phyloP scores from a whole-genome alignment of 352 stramenopile species.

The Phytophthora sansomeana region DNA sequence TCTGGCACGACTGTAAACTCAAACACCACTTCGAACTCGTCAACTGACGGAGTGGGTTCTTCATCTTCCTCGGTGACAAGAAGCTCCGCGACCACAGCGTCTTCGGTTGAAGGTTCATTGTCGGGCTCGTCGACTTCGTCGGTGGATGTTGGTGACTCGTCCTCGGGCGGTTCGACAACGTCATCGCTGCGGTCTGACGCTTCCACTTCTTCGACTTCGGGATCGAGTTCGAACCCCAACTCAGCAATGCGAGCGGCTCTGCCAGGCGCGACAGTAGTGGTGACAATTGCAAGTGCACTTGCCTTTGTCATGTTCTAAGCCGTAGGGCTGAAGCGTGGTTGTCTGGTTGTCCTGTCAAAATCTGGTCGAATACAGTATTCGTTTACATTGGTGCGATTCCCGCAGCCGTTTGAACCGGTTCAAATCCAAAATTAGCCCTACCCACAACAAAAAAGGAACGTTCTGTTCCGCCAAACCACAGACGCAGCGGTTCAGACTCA shows the following conservation, averaged over 20 bases:
- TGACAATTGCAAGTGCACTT: constrained; percentile 17
- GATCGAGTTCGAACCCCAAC: constrained; percentile 20
- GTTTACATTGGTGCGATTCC: too few species aligned
- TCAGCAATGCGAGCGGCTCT: constrained; percentile 7
- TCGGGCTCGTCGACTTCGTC: constrained; percentile 13
- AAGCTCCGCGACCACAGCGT: constrained; percentile 13
- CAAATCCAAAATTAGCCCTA: too few species aligned
- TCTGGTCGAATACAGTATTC: too few species aligned
- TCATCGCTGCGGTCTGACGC: constrained; percentile 18
- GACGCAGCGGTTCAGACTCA: too few species aligned
- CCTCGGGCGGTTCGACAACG: constrained; percentile 10
- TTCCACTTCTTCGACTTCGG: constrained; percentile 18
- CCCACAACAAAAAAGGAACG: too few species aligned
- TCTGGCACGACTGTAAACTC: background rate
- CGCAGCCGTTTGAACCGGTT: too few species aligned
- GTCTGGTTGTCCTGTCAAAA: too few species aligned
- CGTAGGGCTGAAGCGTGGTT: too few species aligned
- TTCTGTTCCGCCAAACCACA: too few species aligned
- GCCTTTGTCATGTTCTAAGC: constrained; percentile 16
- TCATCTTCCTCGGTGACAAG: constrained; percentile 10
- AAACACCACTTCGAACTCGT: constrained; percentile 19
- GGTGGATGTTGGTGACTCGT: constrained; percentile 28
- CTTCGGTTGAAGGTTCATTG: constrained; percentile 7
- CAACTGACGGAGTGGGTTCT: background rate
- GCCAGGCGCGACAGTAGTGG: constrained; percentile 2